A percentile compares a stretch with the other conserved stretches of the same genome.
These are phyloP conservation scores for Rosa multiflora DNA, from an alignment of 306 rosid species.

Conservation along the genomic window DNA sequence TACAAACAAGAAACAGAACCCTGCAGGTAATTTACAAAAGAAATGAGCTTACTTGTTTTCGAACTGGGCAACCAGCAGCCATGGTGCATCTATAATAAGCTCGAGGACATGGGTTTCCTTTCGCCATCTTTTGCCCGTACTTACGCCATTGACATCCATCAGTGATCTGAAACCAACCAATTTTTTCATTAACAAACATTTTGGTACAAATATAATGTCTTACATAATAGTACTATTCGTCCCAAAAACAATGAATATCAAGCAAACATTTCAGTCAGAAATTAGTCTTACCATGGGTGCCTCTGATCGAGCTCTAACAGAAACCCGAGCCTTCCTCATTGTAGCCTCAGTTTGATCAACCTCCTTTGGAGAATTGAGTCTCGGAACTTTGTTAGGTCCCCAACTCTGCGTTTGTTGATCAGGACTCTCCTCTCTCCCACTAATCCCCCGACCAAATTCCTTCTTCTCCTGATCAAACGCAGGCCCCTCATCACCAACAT, in stretches of 20 bases:
- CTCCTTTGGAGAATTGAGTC: slow-evolving; percentile 44
- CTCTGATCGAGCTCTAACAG: slow-evolving; percentile 78
- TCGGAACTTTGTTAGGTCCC: slow-evolving; percentile 48
- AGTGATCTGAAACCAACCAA: slow-evolving; percentile 43
- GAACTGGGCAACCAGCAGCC: slow-evolving; percentile 77
- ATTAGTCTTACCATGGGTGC: slow-evolving; percentile 53
- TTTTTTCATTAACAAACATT: neutral
- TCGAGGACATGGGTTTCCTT: slow-evolving; percentile 90
- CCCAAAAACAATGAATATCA: neutral
- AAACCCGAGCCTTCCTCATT: slow-evolving; percentile 76
- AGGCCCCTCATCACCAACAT: slow-evolving; percentile 29
- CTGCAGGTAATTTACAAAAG: neutral
- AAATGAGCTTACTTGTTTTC: slow-evolving; percentile 65
- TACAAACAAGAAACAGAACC: neutral
- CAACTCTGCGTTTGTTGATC: slow-evolving; percentile 39
- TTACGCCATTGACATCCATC: slow-evolving; percentile 98
- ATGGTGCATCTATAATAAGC: slow-evolving; percentile 89
- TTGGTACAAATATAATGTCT: neutral
- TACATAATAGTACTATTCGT: neutral
- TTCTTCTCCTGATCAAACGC: slow-evolving; percentile 39
- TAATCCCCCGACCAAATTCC: slow-evolving; percentile 22
- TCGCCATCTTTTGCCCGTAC: slow-evolving; percentile 91
- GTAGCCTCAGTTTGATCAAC: slow-evolving; percentile 73
- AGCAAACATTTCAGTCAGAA: neutral
- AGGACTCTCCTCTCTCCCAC: slow-evolving; percentile 42